A percentile compares a stretch with the other conserved stretches of the same genome.
Conservation (phyloP, 345 rosid species). For the Bruguiera sexangula region DNA sequence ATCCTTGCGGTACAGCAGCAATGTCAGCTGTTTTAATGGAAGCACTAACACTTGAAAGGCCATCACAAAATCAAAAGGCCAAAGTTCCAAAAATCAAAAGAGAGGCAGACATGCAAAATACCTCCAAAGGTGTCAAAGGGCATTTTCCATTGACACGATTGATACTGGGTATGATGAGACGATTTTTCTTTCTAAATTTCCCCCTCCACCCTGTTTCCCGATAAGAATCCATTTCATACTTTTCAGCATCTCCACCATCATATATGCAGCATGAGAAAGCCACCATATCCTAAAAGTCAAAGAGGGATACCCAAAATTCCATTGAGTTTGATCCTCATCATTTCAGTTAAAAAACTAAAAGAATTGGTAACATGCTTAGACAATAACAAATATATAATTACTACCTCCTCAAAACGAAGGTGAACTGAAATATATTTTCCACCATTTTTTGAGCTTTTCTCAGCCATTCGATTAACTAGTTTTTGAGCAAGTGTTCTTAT, state of each 20-base stretch:
- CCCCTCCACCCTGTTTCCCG: constrained; percentile 79
- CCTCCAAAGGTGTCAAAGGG: constrained; percentile 95
- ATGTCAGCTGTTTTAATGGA: neutral
- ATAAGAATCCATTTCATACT: constrained; percentile 54
- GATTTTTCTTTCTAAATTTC: constrained; percentile 76
- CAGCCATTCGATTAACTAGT: constrained; percentile 63
- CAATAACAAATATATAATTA: neutral
- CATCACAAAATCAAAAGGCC: neutral
- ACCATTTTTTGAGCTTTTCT: constrained; percentile 59
- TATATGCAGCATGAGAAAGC: constrained; percentile 93
- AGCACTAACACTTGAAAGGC: neutral
- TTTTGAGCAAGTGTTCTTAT: constrained; percentile 60
- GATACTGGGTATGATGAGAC: constrained; percentile 57
- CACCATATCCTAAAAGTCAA: constrained; percentile 75
- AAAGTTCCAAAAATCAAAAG: constrained; percentile 11
- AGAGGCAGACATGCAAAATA: constrained; percentile 20
- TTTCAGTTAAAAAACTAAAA: neutral
- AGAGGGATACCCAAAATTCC: neutral
- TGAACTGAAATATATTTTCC: constrained; percentile 85
- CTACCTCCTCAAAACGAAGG: constrained; percentile 94
- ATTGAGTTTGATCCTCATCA: neutral
- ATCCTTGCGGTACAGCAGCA: neutral
- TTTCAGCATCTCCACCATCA: constrained; percentile 82
- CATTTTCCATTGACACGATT: constrained; percentile 87
- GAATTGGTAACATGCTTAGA: constrained; percentile 2